Evolutionary conservation across 768 basidiomycete species (phyloP).

Genomic region (Rickenella mellea): DNA sequence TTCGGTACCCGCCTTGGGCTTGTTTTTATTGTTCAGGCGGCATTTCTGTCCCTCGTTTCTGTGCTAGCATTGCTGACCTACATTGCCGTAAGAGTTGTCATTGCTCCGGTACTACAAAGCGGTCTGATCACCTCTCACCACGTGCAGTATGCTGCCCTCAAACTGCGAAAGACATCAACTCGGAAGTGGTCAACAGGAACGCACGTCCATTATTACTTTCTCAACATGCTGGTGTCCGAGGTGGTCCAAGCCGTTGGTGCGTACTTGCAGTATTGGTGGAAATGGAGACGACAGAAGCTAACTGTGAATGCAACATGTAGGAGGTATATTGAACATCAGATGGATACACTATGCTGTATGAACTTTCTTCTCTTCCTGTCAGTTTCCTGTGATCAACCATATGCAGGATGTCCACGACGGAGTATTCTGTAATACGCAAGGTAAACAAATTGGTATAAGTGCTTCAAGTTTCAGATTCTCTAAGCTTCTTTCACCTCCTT

Average conservation of each 20-base stretch:
- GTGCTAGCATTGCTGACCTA: conserved; percentile 19
- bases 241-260: conserved; percentile 24
- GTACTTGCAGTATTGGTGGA: too few relatives aligned
- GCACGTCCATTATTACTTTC: conserved; percentile 24
- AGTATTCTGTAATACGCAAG: conserved; percentile 25
- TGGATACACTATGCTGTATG: conserved; percentile 25
- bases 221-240: conserved; percentile 22
- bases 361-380: not conserved
- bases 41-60: conserved; percentile 19
- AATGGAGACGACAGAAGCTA: too few relatives aligned
- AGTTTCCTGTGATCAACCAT: too few relatives aligned
- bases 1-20: conserved; percentile 20
- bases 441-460: conserved; percentile 10
- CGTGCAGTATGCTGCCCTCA: conserved; percentile 21
- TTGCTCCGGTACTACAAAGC: too few relatives aligned
- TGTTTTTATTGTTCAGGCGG: conserved; percentile 20
- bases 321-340: conserved; percentile 26
- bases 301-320: conserved; percentile 18
- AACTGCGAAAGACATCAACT: conserved; percentile 13
- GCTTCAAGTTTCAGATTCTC: not conserved
- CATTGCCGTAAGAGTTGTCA: conserved; percentile 16
- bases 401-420: conserved; percentile 21
- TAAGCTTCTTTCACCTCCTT: too few relatives aligned
- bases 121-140: too few relatives aligned
- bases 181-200: not conserved